A percentile compares a stretch with the other conserved stretches of the same genome.
Evolutionary conservation across 306 rosid genomes (phyloP).

Genomic region (Sicyos baderoa): DNA sequence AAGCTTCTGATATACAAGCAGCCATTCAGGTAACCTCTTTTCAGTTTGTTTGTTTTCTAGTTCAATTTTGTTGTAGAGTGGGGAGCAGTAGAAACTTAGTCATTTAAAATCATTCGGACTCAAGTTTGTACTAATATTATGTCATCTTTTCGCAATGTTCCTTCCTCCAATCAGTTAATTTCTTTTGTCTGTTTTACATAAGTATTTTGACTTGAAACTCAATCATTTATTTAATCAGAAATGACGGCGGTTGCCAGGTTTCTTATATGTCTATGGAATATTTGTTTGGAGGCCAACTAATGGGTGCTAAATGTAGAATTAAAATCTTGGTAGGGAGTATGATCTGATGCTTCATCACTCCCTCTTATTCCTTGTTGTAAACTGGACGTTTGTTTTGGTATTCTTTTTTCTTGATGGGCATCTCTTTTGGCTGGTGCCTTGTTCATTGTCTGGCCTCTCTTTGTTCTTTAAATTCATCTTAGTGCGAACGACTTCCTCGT

Average conservation of each 20-base stretch:
- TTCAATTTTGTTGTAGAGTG: not conserved
- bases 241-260: not conserved
- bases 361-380: not conserved
- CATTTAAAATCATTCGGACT: not conserved
- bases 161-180: not conserved
- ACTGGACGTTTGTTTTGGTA: not conserved
- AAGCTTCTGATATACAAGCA: conserved; percentile 86
- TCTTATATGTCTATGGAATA: not conserved
- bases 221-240: conserved; percentile 4
- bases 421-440: not conserved
- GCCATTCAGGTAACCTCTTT: conserved; percentile 69
- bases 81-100: not conserved
- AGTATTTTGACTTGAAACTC: not conserved
- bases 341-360: conserved; percentile 5
- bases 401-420: not conserved
- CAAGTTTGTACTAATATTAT: not conserved
- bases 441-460: not conserved
- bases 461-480: not conserved
- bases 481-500: not conserved
- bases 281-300: not conserved
- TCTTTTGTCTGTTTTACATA: not conserved
- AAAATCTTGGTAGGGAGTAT: not conserved
- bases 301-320: conserved; percentile 1
- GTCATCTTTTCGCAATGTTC: not conserved
- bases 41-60: not conserved